Evolutionary conservation across 2,329 filamentous ascomycete species (phyloP), one percentile per base, ranked within the genome.

Genomic region (Uncinocarpus reesii): DNA sequence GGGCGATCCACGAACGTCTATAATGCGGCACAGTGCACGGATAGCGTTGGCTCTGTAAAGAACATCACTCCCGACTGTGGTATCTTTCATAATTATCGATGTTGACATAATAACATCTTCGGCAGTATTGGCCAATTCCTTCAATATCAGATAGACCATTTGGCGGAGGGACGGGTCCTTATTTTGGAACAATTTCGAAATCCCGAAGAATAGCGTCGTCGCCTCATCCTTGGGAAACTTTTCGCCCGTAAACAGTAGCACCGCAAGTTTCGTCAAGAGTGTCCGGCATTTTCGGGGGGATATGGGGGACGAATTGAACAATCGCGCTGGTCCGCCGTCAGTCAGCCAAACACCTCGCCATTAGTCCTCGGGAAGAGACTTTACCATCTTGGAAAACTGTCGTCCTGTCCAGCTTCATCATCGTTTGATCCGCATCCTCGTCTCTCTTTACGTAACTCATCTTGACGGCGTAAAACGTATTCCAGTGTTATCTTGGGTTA

Each of bases 81-180:
- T 95, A 67, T 98, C 92, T 75, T 98, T 98, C 92, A 96, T 98
- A 60, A 98, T 95, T 58, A 90, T 95, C 70, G 87, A 94, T 15
- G 92, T 98, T 53, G 95, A 92, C 92, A 98, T 96, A 66, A 98
- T 98, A 56, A 95, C 93, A 76, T 98, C 92, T 73, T 96, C 88
- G 51, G 92, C 92, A 20, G 88, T 95, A 67, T 82, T 81, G 57
- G 90, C 87, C 62, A 98, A 77, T 77, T 98, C 92, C 79, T 96
- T 98, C 74, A 96, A 86, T 65, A 95, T 83, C 57, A 96, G 77
- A 72, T 96, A 94, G 44, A 98, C 90, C 89, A 96, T 95, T 75
- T 98, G 92, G 62, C 92, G 87, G 65, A 98, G 77, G 60, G 87
- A 90, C 61, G 89, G 85, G 83, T 98, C 92, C 71, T 95, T 96